Evolutionary conservation across 768 basidiomycete species (phyloP).

Genomic region (Tubosaeta brunneosetosa): DNA sequence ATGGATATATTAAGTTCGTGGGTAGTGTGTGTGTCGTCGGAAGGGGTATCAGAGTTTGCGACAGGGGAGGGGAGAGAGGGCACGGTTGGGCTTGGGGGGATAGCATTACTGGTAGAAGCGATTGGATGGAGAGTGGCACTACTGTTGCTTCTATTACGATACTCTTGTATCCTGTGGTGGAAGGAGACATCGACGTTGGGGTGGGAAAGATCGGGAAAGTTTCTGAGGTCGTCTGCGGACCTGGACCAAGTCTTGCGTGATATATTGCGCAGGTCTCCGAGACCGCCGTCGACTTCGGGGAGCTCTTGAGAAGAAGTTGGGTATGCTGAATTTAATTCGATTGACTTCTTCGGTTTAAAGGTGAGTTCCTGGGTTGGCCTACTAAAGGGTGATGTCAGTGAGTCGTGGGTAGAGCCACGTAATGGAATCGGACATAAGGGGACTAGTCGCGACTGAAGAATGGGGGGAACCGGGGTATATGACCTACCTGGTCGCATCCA

Average conservation of each 20-base stretch:
- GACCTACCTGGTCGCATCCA: constrained; percentile 52
- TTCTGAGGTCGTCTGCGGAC: constrained; percentile 74
- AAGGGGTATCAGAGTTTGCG: constrained; percentile 18
- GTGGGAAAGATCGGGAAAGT: constrained; percentile 36
- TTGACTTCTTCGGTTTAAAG: constrained; percentile 39
- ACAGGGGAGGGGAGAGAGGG: constrained; percentile 42
- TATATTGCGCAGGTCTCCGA: constrained; percentile 66
- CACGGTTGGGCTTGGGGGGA: constrained; percentile 27
- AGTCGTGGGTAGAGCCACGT: constrained; percentile 2
- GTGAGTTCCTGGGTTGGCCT: constrained; percentile 70
- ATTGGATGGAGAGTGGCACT: constrained; percentile 46
- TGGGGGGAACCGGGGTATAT: not conserved
- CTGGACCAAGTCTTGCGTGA: constrained; percentile 74
- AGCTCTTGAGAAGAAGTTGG: constrained; percentile 30
- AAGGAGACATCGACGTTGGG: constrained; percentile 44
- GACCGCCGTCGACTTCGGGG: constrained; percentile 31
- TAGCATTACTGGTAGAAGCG: constrained; percentile 25
- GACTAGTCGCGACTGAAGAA: constrained; percentile 2
- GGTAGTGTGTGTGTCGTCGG: constrained; percentile 11
- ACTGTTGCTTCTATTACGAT: constrained; percentile 58
- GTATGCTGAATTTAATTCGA: constrained; percentile 37
- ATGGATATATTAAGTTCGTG: constrained; percentile 40
- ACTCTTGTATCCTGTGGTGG: constrained; percentile 60
- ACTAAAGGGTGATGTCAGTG: constrained; percentile 19
- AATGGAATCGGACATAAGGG: constrained; percentile 1